A percentile compares a stretch with the other conserved stretches of the same genome.
These are phyloP conservation scores for Camellia japonica DNA, from an alignment of 148 eudicot genomes.

Conservation along the genomic window DNA sequence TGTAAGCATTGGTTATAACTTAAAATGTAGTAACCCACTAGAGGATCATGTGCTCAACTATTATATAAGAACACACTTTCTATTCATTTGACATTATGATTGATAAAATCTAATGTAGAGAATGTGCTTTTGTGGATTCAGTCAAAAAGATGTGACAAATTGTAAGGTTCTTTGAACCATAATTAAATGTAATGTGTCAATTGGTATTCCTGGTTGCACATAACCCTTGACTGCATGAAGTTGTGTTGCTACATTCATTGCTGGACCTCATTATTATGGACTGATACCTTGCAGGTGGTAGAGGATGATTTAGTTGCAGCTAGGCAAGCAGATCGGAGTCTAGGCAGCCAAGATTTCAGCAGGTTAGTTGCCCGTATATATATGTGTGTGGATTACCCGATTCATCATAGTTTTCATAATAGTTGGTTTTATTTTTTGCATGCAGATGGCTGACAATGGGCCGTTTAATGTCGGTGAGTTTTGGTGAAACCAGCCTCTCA, in stretches of 20 bases:
- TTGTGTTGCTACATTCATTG: background rate
- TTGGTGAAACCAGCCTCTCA: constrained; percentile 64
- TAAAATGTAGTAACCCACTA: too few species aligned
- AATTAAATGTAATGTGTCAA: too few species aligned
- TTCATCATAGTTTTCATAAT: background rate
- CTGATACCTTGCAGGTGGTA: constrained; percentile 53
- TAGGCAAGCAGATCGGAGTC: constrained; percentile 71
- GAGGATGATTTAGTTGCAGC: constrained; percentile 92
- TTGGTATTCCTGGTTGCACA: too few species aligned
- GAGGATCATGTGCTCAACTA: too few species aligned
- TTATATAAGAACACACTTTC: too few species aligned
- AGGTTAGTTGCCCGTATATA: constrained; percentile 42
- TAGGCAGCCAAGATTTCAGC: constrained; percentile 71
- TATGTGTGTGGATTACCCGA: background rate
- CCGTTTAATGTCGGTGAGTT: constrained; percentile 67
- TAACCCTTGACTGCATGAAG: background rate
- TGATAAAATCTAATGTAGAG: too few species aligned
- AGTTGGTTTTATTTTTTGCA: background rate
- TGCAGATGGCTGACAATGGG: constrained; percentile 80
- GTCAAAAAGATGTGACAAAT: too few species aligned
- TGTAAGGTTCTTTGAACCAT: too few species aligned
- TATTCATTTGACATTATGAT: too few species aligned
- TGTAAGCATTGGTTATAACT: too few species aligned
- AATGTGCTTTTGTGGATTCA: too few species aligned
- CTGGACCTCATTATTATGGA: background rate